These are phyloP conservation scores for Cercospora sesami DNA, from an alignment of 2,329 filamentous ascomycete species.

Conservation along the genomic window DNA sequence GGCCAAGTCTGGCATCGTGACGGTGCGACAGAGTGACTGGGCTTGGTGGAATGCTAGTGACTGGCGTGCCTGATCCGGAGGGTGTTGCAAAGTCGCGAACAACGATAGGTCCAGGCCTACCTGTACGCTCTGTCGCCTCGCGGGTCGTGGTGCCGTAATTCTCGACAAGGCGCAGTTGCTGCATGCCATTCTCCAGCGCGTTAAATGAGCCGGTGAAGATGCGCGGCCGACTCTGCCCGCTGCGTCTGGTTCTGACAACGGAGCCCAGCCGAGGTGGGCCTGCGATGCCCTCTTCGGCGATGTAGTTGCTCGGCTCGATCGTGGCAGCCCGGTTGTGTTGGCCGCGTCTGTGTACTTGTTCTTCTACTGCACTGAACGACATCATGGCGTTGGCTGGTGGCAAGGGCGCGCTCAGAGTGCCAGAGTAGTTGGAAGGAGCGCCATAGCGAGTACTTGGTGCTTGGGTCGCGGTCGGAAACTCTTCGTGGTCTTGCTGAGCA, in stretches of 20 bases:
- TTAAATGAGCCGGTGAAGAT: slow-evolving; percentile 34
- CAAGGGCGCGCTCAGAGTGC: not conserved
- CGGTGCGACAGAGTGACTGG: slow-evolving; percentile 25
- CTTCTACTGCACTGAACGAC: slow-evolving; percentile 30
- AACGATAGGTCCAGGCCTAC: slow-evolving; percentile 3
- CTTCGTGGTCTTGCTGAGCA: not conserved
- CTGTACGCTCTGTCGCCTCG: not conserved
- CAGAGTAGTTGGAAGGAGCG: not conserved
- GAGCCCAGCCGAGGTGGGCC: slow-evolving; percentile 15
- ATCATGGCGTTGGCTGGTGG: not conserved
- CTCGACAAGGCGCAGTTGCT: not conserved
- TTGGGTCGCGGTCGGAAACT: not conserved
- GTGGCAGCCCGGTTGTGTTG: slow-evolving; percentile 22
- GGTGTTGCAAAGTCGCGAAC: slow-evolving; percentile 18
- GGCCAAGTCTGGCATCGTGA: slow-evolving; percentile 15
- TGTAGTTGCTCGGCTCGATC: slow-evolving; percentile 21
- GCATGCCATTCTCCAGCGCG: slow-evolving; percentile 28
- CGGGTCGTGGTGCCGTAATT: not conserved
- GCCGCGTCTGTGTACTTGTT: slow-evolving; percentile 20
- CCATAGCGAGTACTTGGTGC: not conserved
- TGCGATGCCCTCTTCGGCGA: not conserved
- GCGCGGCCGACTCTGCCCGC: slow-evolving; percentile 24
- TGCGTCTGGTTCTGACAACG: slow-evolving; percentile 12
- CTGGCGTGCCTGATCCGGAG: slow-evolving; percentile 7
- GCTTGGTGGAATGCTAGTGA: slow-evolving; percentile 21